Evolutionary conservation across 148 eudicot species (phyloP).

Genomic region (Nyssa sinensis): DNA sequence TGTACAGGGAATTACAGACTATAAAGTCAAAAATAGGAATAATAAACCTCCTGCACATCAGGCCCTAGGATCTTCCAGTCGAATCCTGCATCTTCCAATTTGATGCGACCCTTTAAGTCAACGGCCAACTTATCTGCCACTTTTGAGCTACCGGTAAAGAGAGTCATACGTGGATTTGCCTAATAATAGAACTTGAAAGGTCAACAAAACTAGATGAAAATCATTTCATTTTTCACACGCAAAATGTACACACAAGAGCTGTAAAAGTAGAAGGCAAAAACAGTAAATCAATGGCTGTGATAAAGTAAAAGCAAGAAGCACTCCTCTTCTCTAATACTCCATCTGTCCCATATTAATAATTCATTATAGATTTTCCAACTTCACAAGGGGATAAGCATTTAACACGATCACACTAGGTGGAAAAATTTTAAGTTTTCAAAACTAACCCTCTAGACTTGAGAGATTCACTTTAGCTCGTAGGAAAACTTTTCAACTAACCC

Average conservation of each 20-base stretch:
- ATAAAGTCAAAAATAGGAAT: slow-evolving; percentile 7
- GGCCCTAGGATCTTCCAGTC: slow-evolving; percentile 99
- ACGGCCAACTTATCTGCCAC: slow-evolving; percentile 88
- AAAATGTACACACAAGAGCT: not conserved
- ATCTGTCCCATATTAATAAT: not conserved
- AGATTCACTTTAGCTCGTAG: too few species aligned
- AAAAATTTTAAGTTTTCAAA: too few species aligned
- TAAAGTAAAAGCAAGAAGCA: not conserved
- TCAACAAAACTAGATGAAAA: not conserved
- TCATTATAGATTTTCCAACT: too few species aligned
- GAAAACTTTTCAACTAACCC: too few species aligned
- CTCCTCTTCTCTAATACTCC: not conserved
- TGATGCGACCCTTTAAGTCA: slow-evolving; percentile 80
- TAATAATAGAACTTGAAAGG: slow-evolving; percentile 19
- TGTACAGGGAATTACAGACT: too few species aligned
- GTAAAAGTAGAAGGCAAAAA: not conserved
- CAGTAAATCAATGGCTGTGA: not conserved
- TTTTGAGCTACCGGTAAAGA: slow-evolving; percentile 96
- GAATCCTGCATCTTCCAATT: slow-evolving; percentile 96
- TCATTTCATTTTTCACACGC: not conserved
- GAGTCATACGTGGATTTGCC: slow-evolving; percentile 98
- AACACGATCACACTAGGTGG: too few species aligned
- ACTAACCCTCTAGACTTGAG: too few species aligned
- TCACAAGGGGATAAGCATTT: too few species aligned
- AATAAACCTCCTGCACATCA: slow-evolving; percentile 85